Base-by-base conservation (phyloP, 2,329 filamentous ascomycete genomes). In the Clonostachys byssicola region DNA sequence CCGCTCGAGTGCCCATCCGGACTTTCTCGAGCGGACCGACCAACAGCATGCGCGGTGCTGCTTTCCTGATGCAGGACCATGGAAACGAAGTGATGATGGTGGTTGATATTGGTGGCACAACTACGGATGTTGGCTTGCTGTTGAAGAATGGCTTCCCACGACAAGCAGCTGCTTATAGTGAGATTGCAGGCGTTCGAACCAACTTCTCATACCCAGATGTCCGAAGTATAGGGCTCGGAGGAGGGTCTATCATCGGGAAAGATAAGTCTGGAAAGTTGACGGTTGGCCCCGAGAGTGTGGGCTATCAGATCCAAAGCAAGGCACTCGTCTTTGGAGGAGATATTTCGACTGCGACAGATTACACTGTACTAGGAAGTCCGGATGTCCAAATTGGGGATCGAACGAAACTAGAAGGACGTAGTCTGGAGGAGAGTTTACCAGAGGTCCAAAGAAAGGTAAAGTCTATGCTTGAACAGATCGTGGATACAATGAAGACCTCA, bases 91-190 rank as follows among this genome's bases (percentile, higher is more conserved):
- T 39, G 12, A 40, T 41, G 54, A 78, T 86, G 66, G 82, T 86
- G 0, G 76, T 86, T 3, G 83, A 87, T 54, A 78, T 87, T 46
- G 83, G 83, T 1, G 83, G 83, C 4, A 87, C 83, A 0, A 86
- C 83, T 0, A 78, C 81, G 0, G 83, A 86, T 53, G 78, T 85
- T 12, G 81, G 83, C 0, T 61, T 84, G 1, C 60, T 87, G 5
- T 69, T 82, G 7, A 70, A 75, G 0, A 85, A 77, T 43, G 83
- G 83, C 0, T 83, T 86, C 44, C 84, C 83, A 1, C 71, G 81
- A 35, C 79, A 85, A 57, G 75, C 80, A 43, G 77, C 81, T 6
- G 80, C 81, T 0, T 85, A 81, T 51, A 82, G 77, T 35, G 75
- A 83, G 34, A 65, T 86, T 4, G 78, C 77, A 0, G 83, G 83